Base-by-base conservation (phyloP, 495 filamentous ascomycete genomes). In the Neurospora africana region DNA sequence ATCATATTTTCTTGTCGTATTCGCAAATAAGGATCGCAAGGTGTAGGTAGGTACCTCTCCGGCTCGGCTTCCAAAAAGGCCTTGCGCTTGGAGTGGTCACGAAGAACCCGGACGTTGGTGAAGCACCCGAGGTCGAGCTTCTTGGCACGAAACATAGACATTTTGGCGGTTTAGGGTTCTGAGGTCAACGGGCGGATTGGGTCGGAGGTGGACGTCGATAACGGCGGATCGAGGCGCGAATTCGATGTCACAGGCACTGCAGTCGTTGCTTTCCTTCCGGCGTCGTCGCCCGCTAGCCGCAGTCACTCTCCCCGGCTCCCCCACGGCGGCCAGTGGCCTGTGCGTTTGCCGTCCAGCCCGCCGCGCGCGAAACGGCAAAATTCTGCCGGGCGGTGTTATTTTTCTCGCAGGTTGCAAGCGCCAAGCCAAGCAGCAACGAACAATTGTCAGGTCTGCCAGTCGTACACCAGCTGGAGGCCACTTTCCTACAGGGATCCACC, bases 11-110 rank as follows among this genome's bases (percentile, higher is more conserved):
- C 19, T 69, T 39, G 37, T 58, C 47, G 39, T 41, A 68, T 53
- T 13, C 36, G 15, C n/a, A 47, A 69, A 0, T 10, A 6, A 35
- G 44, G 19, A 27, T 4, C 43, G 36, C 19, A 58, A 35, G 71
- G 82, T 23, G 39, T 11, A n/a, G 17, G 36, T 21, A 19, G n/a
- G 65, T 84, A 96, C 94, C 94, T 90, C 83, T 97, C 90, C 8
- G 92, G 87, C 82, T 99, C 95, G 75, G 90, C 84, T 75, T 92
- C 86, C 70, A 89, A 93, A 75, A 93, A 97, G 36, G 92, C 93
- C 84, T 95, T 95, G 71, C 95, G 90, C 87, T 98, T 98, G 69
- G 93, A 91, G 84, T 97, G 92, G 78, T 98, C 95, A 74, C 95
- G 92, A 78, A 99, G 91, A 70, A 92, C 83, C 69, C 89, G 89